Evolutionary conservation across 2,329 filamentous ascomycete species (phyloP), one percentile per base, ranked within the genome.

Genomic region (Fusarium compactum): DNA sequence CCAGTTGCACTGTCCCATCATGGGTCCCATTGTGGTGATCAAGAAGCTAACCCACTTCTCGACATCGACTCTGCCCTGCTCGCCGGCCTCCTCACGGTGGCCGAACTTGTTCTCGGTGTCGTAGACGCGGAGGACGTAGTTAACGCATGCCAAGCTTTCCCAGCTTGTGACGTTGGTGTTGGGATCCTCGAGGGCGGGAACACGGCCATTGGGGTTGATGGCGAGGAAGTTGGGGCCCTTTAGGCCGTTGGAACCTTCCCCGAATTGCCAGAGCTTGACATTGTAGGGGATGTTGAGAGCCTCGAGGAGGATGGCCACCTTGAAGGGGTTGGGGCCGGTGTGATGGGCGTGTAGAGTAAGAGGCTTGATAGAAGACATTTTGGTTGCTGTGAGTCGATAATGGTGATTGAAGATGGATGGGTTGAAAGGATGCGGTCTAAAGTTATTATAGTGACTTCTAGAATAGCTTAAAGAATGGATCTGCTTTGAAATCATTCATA

Each of bases 191-290:
- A 79, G 69, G 1, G 75, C 71, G 0, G 78, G 78, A 3, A 78
- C 56, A 2, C 78, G 77, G 11, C 78, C 77, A 40, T 80, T 80
- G 4, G 78, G 76, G 46, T 79, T 79, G 58, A 79, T 50, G 22
- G 62, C 46, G 2, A 66, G 72, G 57, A 71, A 79, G 30, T 77
- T 78, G 11, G 76, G 34, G 4, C 71, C 67, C 6, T 74, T 60
- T 27, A 77, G 61, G 2, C 60, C 68, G 44, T 78, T 67, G 7
- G 55, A 48, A 2, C 38, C 38, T 5, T 67, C 51, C 1, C 65
- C 48, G 0, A 66, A 65, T 6, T 66, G 43, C 63, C 63, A 66
- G 6, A 66, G 63, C n/a, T 66, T 66, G 44, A 62, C 54, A 11
- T 76, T 71, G 60, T 78, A 79, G 3, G 76, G 76, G 0, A 80